Conservation (phyloP, 441 rosid species). For the Caryocar brasiliense region DNA sequence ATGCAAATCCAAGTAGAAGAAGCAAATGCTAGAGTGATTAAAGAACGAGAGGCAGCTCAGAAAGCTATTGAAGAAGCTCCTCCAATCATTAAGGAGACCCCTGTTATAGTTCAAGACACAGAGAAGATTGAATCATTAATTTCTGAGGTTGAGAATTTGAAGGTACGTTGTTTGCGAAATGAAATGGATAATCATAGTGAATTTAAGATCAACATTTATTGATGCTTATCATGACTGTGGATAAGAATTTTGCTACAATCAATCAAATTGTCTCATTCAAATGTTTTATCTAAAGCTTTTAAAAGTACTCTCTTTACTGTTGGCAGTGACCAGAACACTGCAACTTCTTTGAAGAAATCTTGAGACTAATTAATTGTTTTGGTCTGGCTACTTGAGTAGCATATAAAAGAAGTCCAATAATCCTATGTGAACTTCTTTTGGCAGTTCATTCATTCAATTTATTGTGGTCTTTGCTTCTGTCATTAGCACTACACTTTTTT, state of each 20-base stretch:
- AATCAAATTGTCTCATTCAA: neutral
- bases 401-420: too few relatives aligned
- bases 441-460: too few relatives aligned
- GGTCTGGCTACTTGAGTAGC: too few relatives aligned
- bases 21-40: conserved; percentile 56
- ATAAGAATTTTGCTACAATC: neutral
- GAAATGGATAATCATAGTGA: neutral
- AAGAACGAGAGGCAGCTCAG: conserved; percentile 79
- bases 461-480: too few relatives aligned
- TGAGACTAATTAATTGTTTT: too few relatives aligned
- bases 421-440: too few relatives aligned
- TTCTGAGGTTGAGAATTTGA: conserved; percentile 70
- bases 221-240: neutral
- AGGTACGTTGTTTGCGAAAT: too few relatives aligned
- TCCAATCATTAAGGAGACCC: conserved; percentile 70
- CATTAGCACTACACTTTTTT: too few relatives aligned
- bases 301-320: neutral
- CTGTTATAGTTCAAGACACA: conserved; percentile 79
- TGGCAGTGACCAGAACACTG: too few relatives aligned
- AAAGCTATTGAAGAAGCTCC: conserved; percentile 88
- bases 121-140: conserved; percentile 55
- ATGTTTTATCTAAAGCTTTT: neutral
- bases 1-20: conserved; percentile 69
- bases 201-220: neutral
- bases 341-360: too few relatives aligned